Base-by-base conservation (phyloP, 768 basidiomycete genomes). In the Lactarius vividus region DNA sequence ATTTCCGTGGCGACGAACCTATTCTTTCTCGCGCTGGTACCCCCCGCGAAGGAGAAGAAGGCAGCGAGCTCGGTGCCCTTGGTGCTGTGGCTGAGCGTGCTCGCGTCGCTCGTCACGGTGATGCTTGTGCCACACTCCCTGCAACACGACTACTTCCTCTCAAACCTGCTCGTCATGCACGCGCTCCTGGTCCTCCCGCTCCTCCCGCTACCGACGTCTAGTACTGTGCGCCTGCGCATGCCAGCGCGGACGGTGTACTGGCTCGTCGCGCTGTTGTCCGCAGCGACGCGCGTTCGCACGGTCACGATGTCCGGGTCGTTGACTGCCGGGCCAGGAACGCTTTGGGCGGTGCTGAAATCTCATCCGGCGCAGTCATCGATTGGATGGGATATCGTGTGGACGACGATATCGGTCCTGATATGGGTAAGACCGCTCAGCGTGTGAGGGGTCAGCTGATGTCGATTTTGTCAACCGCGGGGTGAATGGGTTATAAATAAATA, bases 321-420 rank as follows among this genome's bases (percentile, higher is more conserved):
- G 15, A 66, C 56, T 11, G 66, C 71, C 46, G 72, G 80, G 56
- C 69, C 76, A 18, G 26, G 35, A 2, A 72, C 68, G 15, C 76
- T 76, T 20, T 80, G 79, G 79, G 68, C 66, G 0, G 75, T 75
- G 28, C 77, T 86, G 11, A 73, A 82, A 60, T 75, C 77, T 1
- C 84, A 88, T 71, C 85, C 87, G 1, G 87, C 87, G 5, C 85
- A 87, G 72, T 79, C 83, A 1, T 85, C 84, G 13, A 87, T 89
- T 40, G 84, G 85, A 6, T 85, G 84, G 81, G 87, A 89, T 60
- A 81, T 86, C 11, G 71, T 88, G 8, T 88, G 86, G 84, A 83
- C 84, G 16, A 80, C 73, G 23, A 39, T 75, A 1, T 82, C 81
- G 0, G 79, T 82, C 49, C 46, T 78, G 10, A 66, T 74, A 0